Evolutionary conservation across 257 asterid genomes (phyloP).

Genomic region (Solanum commersonii): DNA sequence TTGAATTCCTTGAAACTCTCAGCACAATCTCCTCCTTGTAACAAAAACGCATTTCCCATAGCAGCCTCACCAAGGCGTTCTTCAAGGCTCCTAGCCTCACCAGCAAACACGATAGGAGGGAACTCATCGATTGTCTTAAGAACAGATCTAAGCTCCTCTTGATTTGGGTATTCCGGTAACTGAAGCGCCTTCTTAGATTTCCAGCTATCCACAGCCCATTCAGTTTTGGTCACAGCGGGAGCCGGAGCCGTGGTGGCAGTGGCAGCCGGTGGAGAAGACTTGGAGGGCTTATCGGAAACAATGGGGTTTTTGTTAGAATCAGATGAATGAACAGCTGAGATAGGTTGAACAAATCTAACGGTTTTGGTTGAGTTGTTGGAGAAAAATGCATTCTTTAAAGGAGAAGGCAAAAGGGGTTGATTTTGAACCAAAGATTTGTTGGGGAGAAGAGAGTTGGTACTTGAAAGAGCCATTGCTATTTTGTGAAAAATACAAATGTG

Average conservation of each 20-base stretch:
- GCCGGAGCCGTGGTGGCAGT: slow-evolving; percentile 11
- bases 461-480: slow-evolving; percentile 24
- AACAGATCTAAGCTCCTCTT: slow-evolving; percentile 40
- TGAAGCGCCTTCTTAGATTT: slow-evolving; percentile 43
- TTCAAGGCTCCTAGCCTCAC: slow-evolving; percentile 69
- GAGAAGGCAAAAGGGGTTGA: slow-evolving; percentile 6
- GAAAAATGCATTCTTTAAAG: background rate
- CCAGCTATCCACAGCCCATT: slow-evolving; percentile 46
- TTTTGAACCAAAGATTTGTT: slow-evolving; percentile 16
- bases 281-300: slow-evolving; percentile 10
- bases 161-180: slow-evolving; percentile 40
- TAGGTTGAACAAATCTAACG: slow-evolving; percentile 22
- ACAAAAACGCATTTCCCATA: slow-evolving; percentile 62
- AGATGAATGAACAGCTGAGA: slow-evolving; percentile 37
- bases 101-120: slow-evolving; percentile 80
- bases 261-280: slow-evolving; percentile 20
- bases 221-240: slow-evolving; percentile 1
- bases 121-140: slow-evolving; percentile 42
- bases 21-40: slow-evolving; percentile 86
- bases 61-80: slow-evolving; percentile 70
- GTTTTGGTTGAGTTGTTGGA: slow-evolving; percentile 1
- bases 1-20: slow-evolving; percentile 82
- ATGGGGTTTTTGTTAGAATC: slow-evolving; percentile 26
- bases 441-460: slow-evolving; percentile 26
- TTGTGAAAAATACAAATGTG: background rate